A percentile compares a stretch with the other conserved stretches of the same genome.
phyloP scores from a whole-genome alignment of 176 grass and related monocot genomes.

The Triticum urartu region DNA sequence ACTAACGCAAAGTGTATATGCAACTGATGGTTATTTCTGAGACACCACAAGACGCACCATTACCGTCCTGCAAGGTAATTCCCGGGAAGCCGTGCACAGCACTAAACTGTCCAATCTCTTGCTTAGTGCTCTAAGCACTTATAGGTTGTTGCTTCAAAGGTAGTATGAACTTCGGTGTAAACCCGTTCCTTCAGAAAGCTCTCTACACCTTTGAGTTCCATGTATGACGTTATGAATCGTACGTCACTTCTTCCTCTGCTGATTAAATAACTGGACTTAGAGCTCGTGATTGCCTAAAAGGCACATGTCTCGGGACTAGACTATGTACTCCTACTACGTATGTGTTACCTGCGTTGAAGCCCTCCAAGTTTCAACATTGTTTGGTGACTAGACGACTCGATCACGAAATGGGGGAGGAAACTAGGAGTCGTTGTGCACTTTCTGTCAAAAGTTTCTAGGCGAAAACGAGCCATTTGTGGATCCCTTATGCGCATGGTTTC shows the following conservation, averaged over 20 bases:
- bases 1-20: neutral
- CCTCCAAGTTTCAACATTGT: neutral
- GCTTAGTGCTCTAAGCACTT: slow-evolving; percentile 14
- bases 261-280: neutral
- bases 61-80: neutral
- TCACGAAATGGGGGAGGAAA: neutral
- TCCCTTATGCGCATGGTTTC: neutral
- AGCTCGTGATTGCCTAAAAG: neutral
- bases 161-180: slow-evolving; percentile 2
- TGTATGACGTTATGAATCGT: neutral
- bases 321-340: too few relatives aligned
- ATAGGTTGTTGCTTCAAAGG: slow-evolving; percentile 12
- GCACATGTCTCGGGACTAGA: neutral
- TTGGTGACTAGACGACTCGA: neutral
- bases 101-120: neutral
- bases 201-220: neutral
- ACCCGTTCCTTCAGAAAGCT: neutral
- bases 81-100: neutral
- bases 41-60: neutral
- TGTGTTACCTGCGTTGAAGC: neutral
- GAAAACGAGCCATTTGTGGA: neutral
- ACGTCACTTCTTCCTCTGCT: neutral
- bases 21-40: neutral
- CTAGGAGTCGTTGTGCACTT: neutral
- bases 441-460: neutral